Evolutionary conservation across 169 alveolate species (phyloP), one percentile per base, ranked within the genome.

Genomic region (Perkinsus chesapeaki): DNA sequence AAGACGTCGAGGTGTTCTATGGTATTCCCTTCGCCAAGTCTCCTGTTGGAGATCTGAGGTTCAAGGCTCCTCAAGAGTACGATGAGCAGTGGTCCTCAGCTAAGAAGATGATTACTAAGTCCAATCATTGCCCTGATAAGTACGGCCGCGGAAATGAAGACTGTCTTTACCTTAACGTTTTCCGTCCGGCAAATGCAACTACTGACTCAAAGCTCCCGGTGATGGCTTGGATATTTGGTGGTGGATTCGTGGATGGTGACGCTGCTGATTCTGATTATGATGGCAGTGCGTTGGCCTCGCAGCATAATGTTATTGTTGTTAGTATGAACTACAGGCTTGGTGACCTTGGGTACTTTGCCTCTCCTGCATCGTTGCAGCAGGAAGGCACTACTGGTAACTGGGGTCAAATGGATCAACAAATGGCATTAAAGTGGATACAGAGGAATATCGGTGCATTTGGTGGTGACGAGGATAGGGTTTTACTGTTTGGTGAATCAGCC

Each of bases 361-460:
- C 60, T 43, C 60, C 5, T 9, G 16, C 23, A 43, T 43, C 60
- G 23, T 16, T 43, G 16, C 16, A 5, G 16, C 23, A 43, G 16
- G 60, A 43, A 43, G 60, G 60, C 23, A 43, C 60, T 16, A 43
- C 92, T 39, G 92, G 94, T 0, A 93, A 94, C 93, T 94, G 94
- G 95, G 96, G 96, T 31, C 93, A 94, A 73, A 93, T 95, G 92
- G 97, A 95, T 73, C 95, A 93, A 82, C 94, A 95, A 27, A 60
- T 94, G 36, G 96, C 96, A 12, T 90, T 95, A 27, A 90, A 95
- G 92, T 95, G 96, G 97, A 91, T 95, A n/a, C 93, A 94, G 92
- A 93, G 94, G 43, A 94, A 95, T 92, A 94, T 94, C 60, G 73
- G 39, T 16, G 48, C 94, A 23, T 95, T 95, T 48, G 97, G 97